These are phyloP conservation scores for Brettanomyces nanus DNA, from an alignment of 805 yeast species.

Conservation along the genomic window DNA sequence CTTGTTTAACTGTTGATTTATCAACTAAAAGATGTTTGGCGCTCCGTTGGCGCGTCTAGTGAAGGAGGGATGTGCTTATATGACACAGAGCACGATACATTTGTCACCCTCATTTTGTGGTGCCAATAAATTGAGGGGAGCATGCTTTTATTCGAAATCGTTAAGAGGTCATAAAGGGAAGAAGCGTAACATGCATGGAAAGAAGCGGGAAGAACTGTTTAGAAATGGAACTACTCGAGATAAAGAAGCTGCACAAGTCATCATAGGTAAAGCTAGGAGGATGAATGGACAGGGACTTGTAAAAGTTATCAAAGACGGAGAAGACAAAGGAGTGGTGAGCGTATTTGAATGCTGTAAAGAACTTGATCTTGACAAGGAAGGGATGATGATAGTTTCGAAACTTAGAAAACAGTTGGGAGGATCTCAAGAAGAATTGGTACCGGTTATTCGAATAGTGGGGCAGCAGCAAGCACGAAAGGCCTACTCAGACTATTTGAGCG, in stretches of 20 bases:
- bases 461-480: conserved; percentile 19
- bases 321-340: conserved; percentile 9
- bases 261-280: conserved; percentile 11
- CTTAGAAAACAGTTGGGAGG: conserved; percentile 4
- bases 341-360: conserved; percentile 9
- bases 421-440: conserved; percentile 7
- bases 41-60: no score
- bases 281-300: conserved; percentile 13
- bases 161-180: neutral
- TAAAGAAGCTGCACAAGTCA: conserved; percentile 18
- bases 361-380: conserved; percentile 19
- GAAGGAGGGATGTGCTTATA: no score
- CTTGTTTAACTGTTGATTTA: no score
- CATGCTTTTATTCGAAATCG: no score
- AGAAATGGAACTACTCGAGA: conserved; percentile 22
- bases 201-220: conserved; percentile 6
- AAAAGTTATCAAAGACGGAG: conserved; percentile 13
- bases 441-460: conserved; percentile 21
- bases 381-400: conserved; percentile 17
- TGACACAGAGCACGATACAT: no score
- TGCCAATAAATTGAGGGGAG: no score
- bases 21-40: no score
- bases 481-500: conserved; percentile 20
- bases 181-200: neutral
- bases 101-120: no score